phyloP scores from a whole-genome alignment of 768 basidiomycete genomes.

The Leucocoprinus leucothites region DNA sequence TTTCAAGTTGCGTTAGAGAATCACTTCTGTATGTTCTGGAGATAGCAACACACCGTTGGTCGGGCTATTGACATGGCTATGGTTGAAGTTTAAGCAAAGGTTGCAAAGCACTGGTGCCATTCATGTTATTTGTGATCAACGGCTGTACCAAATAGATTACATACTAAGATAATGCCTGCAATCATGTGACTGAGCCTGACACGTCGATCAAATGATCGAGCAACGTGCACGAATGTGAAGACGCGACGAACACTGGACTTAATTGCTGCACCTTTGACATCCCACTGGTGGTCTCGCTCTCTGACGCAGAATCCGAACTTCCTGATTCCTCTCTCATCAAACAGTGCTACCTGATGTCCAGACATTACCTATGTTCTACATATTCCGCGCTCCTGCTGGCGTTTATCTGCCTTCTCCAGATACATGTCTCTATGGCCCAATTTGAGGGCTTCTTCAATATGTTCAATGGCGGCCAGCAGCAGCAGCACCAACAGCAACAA shows the following conservation, averaged over 20 bases:
- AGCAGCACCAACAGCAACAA: conserved; percentile 59
- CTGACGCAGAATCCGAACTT: no score
- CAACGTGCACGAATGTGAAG: conserved; percentile 1
- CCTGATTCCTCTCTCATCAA: not conserved
- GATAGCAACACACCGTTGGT: conserved; percentile 53
- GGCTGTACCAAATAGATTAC: not conserved
- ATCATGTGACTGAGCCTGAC: conserved; percentile 2
- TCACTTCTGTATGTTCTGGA: not conserved
- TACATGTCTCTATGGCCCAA: conserved; percentile 50
- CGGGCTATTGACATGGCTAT: conserved; percentile 59
- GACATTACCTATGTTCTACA: not conserved
- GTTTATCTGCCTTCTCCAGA: conserved; percentile 30
- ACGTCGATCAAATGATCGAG: conserved; percentile 6
- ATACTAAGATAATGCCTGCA: no score
- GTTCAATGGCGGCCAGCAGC: conserved; percentile 57
- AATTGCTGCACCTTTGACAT: not conserved
- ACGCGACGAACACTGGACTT: not conserved
- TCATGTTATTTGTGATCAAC: conserved; percentile 9
- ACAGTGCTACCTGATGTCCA: not conserved
- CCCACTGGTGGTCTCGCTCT: no score
- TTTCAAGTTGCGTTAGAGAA: not conserved
- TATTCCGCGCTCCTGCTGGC: not conserved
- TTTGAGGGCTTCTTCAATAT: conserved; percentile 80
- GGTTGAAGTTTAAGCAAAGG: not conserved
- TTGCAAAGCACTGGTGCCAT: no score